A percentile compares a stretch with the other conserved stretches of the same genome.
These are phyloP conservation scores for Pseudogymnoascus sp. DNA, from an alignment of 2,329 filamentous ascomycete species.

Conservation along the genomic window DNA sequence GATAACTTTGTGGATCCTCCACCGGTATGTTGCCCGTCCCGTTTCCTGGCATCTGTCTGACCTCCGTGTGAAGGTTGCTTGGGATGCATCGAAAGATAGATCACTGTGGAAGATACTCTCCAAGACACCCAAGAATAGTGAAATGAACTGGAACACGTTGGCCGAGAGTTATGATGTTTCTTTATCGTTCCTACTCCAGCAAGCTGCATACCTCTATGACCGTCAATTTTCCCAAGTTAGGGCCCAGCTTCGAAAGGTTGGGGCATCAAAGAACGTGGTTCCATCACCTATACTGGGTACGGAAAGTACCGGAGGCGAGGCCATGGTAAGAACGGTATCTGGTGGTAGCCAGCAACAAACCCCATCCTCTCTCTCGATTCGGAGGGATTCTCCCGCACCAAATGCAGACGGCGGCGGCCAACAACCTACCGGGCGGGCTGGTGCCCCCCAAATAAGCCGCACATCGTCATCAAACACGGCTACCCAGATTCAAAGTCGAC, in stretches of 20 bases:
- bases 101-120: slow-evolving; percentile 86
- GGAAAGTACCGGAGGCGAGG: slow-evolving; percentile 32
- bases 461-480: slow-evolving; percentile 26
- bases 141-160: slow-evolving; percentile 66
- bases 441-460: slow-evolving; percentile 24
- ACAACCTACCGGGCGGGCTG: background rate
- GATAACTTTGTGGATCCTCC: slow-evolving; percentile 86
- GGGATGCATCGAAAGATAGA: slow-evolving; percentile 80
- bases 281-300: slow-evolving; percentile 48
- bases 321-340: slow-evolving; percentile 44
- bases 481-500: slow-evolving; percentile 20
- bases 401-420: slow-evolving; percentile 19
- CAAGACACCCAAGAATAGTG: slow-evolving; percentile 64
- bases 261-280: slow-evolving; percentile 43
- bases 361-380: slow-evolving; percentile 22
- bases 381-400: slow-evolving; percentile 23
- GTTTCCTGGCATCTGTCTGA: background rate
- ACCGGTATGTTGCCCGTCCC: slow-evolving; percentile 46
- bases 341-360: slow-evolving; percentile 29
- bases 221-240: slow-evolving; percentile 82
- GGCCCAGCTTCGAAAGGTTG: slow-evolving; percentile 76
- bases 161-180: slow-evolving; percentile 62
- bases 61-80: slow-evolving; percentile 57
- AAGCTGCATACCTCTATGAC: slow-evolving; percentile 90
- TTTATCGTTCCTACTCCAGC: slow-evolving; percentile 80